Evolutionary conservation across 441 rosid genomes (phyloP).

Genomic region (Dalechampia spathulata): DNA sequence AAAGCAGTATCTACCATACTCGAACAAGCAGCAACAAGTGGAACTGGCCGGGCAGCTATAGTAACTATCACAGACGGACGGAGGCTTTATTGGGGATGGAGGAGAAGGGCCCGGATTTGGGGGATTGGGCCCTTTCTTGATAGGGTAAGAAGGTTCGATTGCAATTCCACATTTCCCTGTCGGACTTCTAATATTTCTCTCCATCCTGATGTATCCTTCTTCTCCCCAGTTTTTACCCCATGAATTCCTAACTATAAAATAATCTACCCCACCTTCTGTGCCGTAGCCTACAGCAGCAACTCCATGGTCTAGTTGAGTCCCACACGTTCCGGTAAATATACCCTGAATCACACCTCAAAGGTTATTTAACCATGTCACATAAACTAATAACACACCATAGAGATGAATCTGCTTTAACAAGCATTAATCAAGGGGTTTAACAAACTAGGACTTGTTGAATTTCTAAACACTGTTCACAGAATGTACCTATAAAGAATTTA

Average conservation of each 20-base stretch:
- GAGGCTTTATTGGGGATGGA: slow-evolving; percentile 75
- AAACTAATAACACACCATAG: no score
- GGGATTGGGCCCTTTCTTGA: slow-evolving; percentile 69
- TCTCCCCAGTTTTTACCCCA: slow-evolving; percentile 92
- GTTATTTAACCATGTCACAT: no score
- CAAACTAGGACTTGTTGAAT: no score
- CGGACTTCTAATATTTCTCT: slow-evolving; percentile 29
- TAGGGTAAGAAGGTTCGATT: slow-evolving; percentile 71
- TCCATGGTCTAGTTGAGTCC: slow-evolving; percentile 75
- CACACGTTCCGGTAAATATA: slow-evolving; percentile 60
- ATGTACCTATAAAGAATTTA: no score
- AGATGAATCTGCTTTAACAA: no score
- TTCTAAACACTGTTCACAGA: no score
- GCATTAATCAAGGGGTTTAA: no score
- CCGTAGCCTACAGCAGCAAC: slow-evolving; percentile 86
- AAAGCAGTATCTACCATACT: slow-evolving; percentile 56
- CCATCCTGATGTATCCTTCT: slow-evolving; percentile 72
- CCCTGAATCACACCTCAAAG: slow-evolving; percentile 63
- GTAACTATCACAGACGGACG: slow-evolving; percentile 57
- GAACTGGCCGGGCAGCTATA: slow-evolving; percentile 57
- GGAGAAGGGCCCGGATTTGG: slow-evolving; percentile 98
- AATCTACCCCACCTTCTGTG: slow-evolving; percentile 53
- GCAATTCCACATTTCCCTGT: slow-evolving; percentile 89
- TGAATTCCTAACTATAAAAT: slow-evolving; percentile 81
- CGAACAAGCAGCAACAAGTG: slow-evolving; percentile 78